phyloP scores from a whole-genome alignment of 257 asterid species.

The Petunia axillaris region DNA sequence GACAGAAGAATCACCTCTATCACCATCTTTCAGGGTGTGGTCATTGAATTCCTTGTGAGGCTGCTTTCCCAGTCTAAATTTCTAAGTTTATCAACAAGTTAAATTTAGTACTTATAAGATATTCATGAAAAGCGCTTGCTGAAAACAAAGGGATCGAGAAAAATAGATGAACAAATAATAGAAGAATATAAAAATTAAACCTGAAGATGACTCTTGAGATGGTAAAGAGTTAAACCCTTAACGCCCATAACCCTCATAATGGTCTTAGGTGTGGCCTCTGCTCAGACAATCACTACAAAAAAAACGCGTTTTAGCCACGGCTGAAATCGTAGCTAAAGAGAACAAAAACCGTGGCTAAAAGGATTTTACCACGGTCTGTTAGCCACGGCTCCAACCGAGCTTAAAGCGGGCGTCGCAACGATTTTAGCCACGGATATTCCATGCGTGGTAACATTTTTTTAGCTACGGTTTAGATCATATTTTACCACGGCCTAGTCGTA shows the following conservation, averaged over 20 bases:
- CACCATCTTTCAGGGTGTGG: slow-evolving; percentile 90
- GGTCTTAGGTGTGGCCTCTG: slow-evolving; percentile 98
- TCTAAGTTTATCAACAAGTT: slow-evolving; percentile 43
- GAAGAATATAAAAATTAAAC: slow-evolving; percentile 35
- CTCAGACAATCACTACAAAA: background rate
- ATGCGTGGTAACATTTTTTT: too few species aligned
- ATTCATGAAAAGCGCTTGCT: too few species aligned
- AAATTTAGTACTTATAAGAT: background rate
- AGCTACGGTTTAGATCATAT: too few species aligned
- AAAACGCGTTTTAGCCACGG: background rate
- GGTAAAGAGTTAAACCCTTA: slow-evolving; percentile 94
- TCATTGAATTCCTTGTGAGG: slow-evolving; percentile 97
- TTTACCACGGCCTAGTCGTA: too few species aligned
- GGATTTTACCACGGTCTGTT: too few species aligned
- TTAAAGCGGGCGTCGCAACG: too few species aligned
- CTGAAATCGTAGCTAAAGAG: too few species aligned
- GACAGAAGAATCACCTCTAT: slow-evolving; percentile 38
- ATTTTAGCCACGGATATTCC: too few species aligned
- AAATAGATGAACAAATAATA: background rate
- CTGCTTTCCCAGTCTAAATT: slow-evolving; percentile 97
- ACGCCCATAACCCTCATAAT: slow-evolving; percentile 99
- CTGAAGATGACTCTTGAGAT: slow-evolving; percentile 99
- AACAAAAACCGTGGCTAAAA: too few species aligned
- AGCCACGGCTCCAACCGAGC: too few species aligned
- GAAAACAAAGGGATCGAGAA: too few species aligned